Conservation (phyloP, 2,329 filamentous ascomycete species). For the Harringtonia lauricola region DNA sequence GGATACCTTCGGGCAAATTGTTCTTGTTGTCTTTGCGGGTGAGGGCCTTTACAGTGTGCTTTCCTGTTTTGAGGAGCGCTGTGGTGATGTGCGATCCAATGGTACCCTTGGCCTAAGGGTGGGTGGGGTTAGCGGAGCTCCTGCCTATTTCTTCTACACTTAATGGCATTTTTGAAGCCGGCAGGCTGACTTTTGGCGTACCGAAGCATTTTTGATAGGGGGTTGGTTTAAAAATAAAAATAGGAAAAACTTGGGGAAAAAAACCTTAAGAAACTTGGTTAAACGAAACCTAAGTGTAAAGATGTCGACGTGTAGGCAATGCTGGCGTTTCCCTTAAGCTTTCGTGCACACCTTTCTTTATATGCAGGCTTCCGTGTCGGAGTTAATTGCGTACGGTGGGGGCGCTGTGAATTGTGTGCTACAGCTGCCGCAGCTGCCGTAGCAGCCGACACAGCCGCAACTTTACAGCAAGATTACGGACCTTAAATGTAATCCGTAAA, state of each 20-base stretch:
- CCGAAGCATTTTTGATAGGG: neutral
- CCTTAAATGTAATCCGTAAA: neutral
- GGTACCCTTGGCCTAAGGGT: slow-evolving; percentile 27
- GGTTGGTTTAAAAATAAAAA: neutral
- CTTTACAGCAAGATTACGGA: neutral
- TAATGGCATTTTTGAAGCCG: slow-evolving; percentile 14
- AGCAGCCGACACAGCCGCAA: neutral
- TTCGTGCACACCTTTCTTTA: neutral
- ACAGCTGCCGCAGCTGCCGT: too few relatives aligned
- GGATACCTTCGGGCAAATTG: slow-evolving; percentile 31
- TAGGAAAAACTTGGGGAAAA: neutral
- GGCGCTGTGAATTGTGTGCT: neutral
- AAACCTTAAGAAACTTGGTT: neutral
- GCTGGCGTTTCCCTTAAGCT: neutral
- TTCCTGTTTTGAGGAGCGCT: slow-evolving; percentile 32
- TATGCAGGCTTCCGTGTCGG: neutral
- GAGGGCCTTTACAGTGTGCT: slow-evolving; percentile 39
- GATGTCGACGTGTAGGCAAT: neutral
- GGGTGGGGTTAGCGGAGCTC: neutral
- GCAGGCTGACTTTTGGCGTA: slow-evolving; percentile 13
- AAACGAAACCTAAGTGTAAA: neutral
- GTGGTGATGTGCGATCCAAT: slow-evolving; percentile 26
- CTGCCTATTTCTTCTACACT: too few relatives aligned
- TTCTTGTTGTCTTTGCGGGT: slow-evolving; percentile 27
- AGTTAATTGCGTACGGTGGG: neutral